These are phyloP conservation scores for Globisporangium barbulae DNA, from an alignment of 352 stramenopile genomes.

Conservation along the genomic window DNA sequence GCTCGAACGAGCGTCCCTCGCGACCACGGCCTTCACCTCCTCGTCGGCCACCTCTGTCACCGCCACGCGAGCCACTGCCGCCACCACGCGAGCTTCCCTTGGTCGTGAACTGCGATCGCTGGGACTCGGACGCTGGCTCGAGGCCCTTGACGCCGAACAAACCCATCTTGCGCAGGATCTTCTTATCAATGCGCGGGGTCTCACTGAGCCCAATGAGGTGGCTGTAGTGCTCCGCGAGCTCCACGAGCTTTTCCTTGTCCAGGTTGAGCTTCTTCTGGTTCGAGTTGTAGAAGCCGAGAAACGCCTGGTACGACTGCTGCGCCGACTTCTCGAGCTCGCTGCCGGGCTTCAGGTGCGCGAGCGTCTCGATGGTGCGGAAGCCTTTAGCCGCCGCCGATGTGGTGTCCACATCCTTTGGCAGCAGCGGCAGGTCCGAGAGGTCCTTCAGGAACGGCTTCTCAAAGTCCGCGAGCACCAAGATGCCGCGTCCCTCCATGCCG, in stretches of 20 bases:
- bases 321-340: constrained; percentile 73
- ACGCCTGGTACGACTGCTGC: constrained; percentile 92
- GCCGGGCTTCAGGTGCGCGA: constrained; percentile 37
- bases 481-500: constrained; percentile 80
- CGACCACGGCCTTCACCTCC: neutral
- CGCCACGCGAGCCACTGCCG: neutral
- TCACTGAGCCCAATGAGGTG: constrained; percentile 58
- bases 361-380: constrained; percentile 17
- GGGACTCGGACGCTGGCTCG: constrained; percentile 15
- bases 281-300: constrained; percentile 93
- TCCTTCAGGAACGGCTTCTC: constrained; percentile 72
- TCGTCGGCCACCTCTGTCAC: neutral
- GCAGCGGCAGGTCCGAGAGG: constrained; percentile 62
- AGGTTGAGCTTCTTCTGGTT: constrained; percentile 43
- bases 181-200: constrained; percentile 84
- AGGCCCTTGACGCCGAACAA: constrained; percentile 83
- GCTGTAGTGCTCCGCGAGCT: constrained; percentile 68
- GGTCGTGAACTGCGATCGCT: constrained; percentile 17
- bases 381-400: constrained; percentile 19
- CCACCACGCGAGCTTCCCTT: constrained; percentile 11
- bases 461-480: constrained; percentile 85
- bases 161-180: constrained; percentile 83
- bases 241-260: constrained; percentile 57
- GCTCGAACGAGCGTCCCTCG: neutral
- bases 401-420: constrained; percentile 11